These are phyloP conservation scores for Syzygium jambos DNA, from an alignment of 345 rosid species.

Conservation along the genomic window DNA sequence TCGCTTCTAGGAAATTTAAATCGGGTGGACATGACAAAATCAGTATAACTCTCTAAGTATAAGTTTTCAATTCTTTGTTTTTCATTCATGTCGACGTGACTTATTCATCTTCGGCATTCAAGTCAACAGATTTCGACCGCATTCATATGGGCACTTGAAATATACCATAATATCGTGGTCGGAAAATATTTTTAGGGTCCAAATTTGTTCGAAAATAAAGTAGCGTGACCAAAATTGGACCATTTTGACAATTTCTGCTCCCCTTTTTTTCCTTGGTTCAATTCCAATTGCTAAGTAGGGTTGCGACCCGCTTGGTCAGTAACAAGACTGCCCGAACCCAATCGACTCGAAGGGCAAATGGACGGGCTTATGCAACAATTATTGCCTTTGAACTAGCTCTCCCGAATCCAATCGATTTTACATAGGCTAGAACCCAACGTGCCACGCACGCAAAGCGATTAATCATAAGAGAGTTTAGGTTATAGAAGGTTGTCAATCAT, in stretches of 20 bases:
- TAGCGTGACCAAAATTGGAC: not conserved
- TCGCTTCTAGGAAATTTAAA: no score
- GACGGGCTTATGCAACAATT: not conserved
- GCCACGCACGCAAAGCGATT: not conserved
- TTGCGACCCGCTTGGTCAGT: not conserved
- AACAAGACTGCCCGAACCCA: not conserved
- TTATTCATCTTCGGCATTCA: no score
- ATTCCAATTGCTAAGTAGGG: not conserved
- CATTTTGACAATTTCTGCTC: not conserved
- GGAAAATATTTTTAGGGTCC: not conserved
- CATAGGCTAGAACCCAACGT: not conserved
- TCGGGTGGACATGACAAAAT: accelerated
- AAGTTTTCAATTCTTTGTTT: not conserved
- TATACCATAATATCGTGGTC: not conserved
- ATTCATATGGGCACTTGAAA: not conserved
- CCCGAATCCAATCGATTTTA: not conserved
- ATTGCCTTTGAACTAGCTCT: not conserved
- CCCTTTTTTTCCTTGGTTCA: not conserved
- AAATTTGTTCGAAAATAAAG: not conserved
- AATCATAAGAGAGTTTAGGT: not conserved
- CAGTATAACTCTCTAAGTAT: not conserved
- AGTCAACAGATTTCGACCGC: not conserved
- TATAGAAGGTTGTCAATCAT: not conserved
- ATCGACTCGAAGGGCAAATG: not conserved
- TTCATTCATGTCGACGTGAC: not conserved